A percentile compares a stretch with the other conserved stretches of the same genome.
Conservation (phyloP, 2,329 filamentous ascomycete genomes). For the Penicillium sp. region DNA sequence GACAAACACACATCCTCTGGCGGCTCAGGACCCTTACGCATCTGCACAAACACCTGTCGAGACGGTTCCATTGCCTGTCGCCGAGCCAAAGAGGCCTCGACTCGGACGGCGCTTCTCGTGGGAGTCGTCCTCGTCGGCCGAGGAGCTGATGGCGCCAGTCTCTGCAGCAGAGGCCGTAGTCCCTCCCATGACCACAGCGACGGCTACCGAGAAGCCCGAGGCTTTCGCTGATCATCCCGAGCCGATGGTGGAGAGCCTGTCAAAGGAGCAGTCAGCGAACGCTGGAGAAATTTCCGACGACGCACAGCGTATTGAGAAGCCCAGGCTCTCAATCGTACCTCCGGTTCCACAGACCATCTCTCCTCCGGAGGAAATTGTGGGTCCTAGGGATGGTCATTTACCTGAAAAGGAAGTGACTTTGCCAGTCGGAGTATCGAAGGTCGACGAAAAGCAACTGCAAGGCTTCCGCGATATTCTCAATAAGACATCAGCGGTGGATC, state of each 20-base stretch:
- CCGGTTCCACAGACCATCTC: slow-evolving; percentile 26
- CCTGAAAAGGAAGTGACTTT: slow-evolving; percentile 15
- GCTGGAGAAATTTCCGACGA: slow-evolving; percentile 19
- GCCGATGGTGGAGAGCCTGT: slow-evolving; percentile 6
- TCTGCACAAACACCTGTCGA: slow-evolving; percentile 9
- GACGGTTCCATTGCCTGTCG: slow-evolving; percentile 12
- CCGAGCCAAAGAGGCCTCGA: slow-evolving; percentile 28
- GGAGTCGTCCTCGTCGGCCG: slow-evolving; percentile 40
- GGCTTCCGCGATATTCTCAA: slow-evolving; percentile 78
- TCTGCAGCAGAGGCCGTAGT: slow-evolving; percentile 20
- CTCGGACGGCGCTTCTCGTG: slow-evolving; percentile 50
- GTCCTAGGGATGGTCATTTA: slow-evolving; percentile 12
- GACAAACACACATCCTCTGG: slow-evolving; percentile 16
- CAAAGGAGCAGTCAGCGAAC: slow-evolving; percentile 10
- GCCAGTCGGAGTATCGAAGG: slow-evolving; percentile 20
- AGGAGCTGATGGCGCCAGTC: slow-evolving; percentile 20
- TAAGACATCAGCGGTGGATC: slow-evolving; percentile 66
- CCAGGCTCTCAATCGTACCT: slow-evolving; percentile 38
- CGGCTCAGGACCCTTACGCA: slow-evolving; percentile 24
- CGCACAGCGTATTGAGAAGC: slow-evolving; percentile 28
- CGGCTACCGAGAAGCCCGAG: slow-evolving; percentile 29
- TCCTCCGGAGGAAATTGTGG: slow-evolving; percentile 23
- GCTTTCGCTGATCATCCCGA: slow-evolving; percentile 15
- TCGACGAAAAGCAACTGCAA: slow-evolving; percentile 50
- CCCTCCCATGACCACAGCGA: slow-evolving; percentile 19